Conservation (phyloP, 2,329 filamentous ascomycete species). For the Gaeumannomyces sp. region DNA sequence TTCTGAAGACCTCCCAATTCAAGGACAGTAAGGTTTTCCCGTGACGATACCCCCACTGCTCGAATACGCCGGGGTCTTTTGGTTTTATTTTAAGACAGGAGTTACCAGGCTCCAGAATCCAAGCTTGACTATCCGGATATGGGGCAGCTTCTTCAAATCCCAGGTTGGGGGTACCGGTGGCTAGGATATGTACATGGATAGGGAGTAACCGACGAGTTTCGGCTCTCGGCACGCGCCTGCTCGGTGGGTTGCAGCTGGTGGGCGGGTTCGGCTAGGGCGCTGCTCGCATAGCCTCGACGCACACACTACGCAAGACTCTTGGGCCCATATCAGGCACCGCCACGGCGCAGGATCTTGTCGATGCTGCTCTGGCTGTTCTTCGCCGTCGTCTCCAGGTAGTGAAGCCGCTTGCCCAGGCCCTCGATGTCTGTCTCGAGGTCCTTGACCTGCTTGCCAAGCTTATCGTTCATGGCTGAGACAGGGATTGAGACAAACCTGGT, state of each 20-base stretch:
- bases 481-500: constrained; percentile 81
- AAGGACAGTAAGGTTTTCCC: background rate
- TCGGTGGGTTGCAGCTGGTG: background rate
- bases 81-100: background rate
- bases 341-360: constrained; percentile 72
- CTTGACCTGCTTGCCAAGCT: constrained; percentile 68
- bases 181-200: background rate
- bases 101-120: background rate
- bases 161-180: background rate
- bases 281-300: background rate
- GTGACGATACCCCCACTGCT: background rate
- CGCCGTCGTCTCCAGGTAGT: constrained; percentile 90
- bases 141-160: background rate
- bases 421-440: constrained; percentile 72
- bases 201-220: background rate
- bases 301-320: background rate
- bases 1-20: background rate
- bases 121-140: background rate
- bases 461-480: constrained; percentile 64
- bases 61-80: background rate
- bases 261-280: too few species aligned
- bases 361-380: constrained; percentile 92
- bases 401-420: constrained; percentile 77
- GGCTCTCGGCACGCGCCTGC: background rate
- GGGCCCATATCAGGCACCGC: constrained; percentile 20